A percentile compares a stretch with the other conserved stretches of the same genome.
phyloP scores from a whole-genome alignment of 805 yeast species.

The Pichia cabralensis region DNA sequence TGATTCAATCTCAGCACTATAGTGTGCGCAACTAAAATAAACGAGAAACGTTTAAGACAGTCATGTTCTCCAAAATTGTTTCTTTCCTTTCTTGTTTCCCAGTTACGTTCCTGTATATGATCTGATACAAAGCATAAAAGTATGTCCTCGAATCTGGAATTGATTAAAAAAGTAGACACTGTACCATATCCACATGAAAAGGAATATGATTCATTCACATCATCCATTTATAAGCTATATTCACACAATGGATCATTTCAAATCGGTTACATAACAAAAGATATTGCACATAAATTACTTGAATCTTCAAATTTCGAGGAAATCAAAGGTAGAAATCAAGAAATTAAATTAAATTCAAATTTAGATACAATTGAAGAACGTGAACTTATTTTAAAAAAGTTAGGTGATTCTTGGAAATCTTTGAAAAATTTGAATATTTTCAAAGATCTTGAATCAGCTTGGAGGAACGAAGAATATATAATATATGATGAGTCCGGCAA shows the following conservation, averaged over 20 bases:
- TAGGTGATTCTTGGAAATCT: conserved; percentile 36
- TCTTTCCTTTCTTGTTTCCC: too few species aligned
- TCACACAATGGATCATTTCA: conserved; percentile 28
- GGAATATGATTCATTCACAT: conserved; percentile 7
- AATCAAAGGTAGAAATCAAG: conserved; percentile 19
- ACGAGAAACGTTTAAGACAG: too few species aligned
- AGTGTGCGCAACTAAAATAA: too few species aligned
- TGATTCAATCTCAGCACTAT: too few species aligned
- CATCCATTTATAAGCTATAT: conserved; percentile 23
- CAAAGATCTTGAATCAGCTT: too few species aligned
- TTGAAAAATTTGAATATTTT: conserved; percentile 35
- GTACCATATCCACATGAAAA: conserved; percentile 23
- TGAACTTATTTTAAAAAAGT: conserved; percentile 28
- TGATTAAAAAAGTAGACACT: conserved; percentile 23
- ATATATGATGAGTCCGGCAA: conserved; percentile 46
- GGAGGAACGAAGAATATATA: conserved; percentile 81
- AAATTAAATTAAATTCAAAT: conserved; percentile 22
- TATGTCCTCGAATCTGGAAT: conserved; percentile 19
- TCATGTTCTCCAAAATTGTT: too few species aligned
- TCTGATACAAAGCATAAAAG: too few species aligned
- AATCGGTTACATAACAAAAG: conserved; percentile 31
- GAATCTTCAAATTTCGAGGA: conserved; percentile 14
- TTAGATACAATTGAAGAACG: conserved; percentile 33
- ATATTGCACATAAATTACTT: conserved; percentile 24
- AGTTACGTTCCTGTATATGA: too few species aligned